Evolutionary conservation across 345 rosid species (phyloP), one percentile per base, ranked within the genome.

Genomic region (Clarkia xantiana): DNA sequence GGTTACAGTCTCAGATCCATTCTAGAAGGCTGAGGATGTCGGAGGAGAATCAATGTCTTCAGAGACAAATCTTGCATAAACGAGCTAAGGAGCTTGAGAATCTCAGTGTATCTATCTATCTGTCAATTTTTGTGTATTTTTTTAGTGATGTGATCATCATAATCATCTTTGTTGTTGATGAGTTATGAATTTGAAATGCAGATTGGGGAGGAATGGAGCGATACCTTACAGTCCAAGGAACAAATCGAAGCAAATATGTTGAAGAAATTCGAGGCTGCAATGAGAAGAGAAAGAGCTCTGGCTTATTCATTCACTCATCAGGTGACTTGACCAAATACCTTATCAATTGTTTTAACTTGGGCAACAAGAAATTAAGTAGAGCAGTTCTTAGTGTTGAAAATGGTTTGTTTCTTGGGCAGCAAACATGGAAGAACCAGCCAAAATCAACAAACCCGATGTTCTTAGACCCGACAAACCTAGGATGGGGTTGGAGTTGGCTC

Each of bases 401-500:
- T 29, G 36, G 7, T 29, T 29, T 29, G 36, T 4, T 41, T 14
- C 57, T 55, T 55, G 20, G 1, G 47, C 84, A 93, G 99, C 69
- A 93, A 84, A 68, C 77, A 55, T 69, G 79, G 86, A 93, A 87
- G 79, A 82, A 82, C 69, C 61, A 74, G n/a, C 56, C 86, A 4
- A 76, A 67, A 65, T 55, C 75, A 41, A 74, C 62, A 47, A 78
- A 69, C 48, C 82, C 80, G 9, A 68, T 80, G 77, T 86, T 87
- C 73, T 78, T 77, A 83, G 91, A 76, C 71, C 84, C 81, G 1
- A 78, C 70, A 69, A 84, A 84, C 63, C 95, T 90, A 10, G 56
- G 80, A 11, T 91, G 99, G 99, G 96, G 99, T 51, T 91, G 99
- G 96, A 82, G 96, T 69, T 87, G 96, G 96, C 68, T 91, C 67